Conservation (phyloP, 768 basidiomycete species). For the Pisolithus microcarpus region DNA sequence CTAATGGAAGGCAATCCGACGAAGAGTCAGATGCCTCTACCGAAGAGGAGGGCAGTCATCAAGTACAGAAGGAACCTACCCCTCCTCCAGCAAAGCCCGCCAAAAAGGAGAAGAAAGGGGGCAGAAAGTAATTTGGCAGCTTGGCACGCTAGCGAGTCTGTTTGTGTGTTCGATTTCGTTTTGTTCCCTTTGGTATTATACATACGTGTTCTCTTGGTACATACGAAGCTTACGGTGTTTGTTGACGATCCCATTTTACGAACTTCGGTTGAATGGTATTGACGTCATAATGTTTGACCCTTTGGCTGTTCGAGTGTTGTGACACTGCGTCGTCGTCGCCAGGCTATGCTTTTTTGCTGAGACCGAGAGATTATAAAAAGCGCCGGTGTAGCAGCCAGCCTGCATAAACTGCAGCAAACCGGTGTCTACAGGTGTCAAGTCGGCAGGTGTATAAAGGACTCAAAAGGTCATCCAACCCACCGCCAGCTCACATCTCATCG, state of each 20-base stretch:
- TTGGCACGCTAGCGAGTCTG: neutral
- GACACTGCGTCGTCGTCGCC: too few relatives aligned
- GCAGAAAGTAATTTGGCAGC: slow-evolving; percentile 18
- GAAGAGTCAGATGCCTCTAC: slow-evolving; percentile 27
- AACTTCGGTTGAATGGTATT: neutral
- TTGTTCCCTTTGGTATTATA: slow-evolving; percentile 4
- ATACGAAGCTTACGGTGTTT: slow-evolving; percentile 21
- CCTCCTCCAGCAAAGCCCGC: slow-evolving; percentile 23
- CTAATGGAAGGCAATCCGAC: slow-evolving; percentile 17
- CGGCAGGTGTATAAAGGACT: slow-evolving; percentile 8
- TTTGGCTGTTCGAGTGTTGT: neutral
- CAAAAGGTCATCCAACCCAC: slow-evolving; percentile 11
- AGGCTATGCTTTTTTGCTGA: too few relatives aligned
- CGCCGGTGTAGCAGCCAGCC: slow-evolving; percentile 6
- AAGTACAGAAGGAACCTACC: slow-evolving; percentile 25
- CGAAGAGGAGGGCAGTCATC: slow-evolving; percentile 5
- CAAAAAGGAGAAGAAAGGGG: slow-evolving; percentile 24
- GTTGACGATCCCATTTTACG: slow-evolving; percentile 15
- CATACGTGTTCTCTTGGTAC: slow-evolving; percentile 12
- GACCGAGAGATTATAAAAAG: neutral
- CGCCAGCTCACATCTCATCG: neutral
- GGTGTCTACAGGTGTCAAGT: slow-evolving; percentile 21
- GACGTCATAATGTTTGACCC: neutral
- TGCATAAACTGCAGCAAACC: slow-evolving; percentile 28
- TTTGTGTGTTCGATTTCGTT: neutral